Evolutionary conservation across 1,284 basidiomycete species (phyloP), one percentile per base, ranked within the genome.

Genomic region (Puccinia hordei): DNA sequence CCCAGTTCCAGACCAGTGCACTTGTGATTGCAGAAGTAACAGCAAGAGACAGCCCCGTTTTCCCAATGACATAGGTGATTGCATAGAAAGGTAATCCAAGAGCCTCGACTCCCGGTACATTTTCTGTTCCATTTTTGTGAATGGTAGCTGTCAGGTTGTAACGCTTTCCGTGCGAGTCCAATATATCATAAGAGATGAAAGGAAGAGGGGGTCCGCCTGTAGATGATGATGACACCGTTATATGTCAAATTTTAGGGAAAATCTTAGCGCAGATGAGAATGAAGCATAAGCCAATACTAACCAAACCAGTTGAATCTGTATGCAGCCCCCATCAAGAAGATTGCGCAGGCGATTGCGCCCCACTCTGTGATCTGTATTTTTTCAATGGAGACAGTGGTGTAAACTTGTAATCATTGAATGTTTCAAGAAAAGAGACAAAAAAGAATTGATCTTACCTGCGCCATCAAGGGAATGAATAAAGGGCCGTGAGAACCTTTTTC

Each of bases 271-370:
- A 33, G 2, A 9, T 35, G 49, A 53, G 41, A 30, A 53, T 41
- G 1, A 76, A 76, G 3, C 22, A n/a, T 38, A 12, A 71, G 13
- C 13, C 2, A 17, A 2, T 15, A 53, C 77, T 72, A 19, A 80
- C 77, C 68, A 65, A 80, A 80, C 77, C 77, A 80, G 57, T 80
- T 71, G 41, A 61, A 80, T n/a, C 77, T 51, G 59, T 72, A 80
- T 15, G 77, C 77, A 41, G 68, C 77, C 19, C 53, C 57, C 53
- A 80, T 61, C 38, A 78, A 68, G 51, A 78, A 78, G n/a, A 78
- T 59, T 35, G 61, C 76, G 41, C 57, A 57, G 19, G 63, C 65
- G 8, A 78, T 53, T 24, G 76, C 53, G 22, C 51, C 38, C 76
- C 76, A 78, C n/a, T 78, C 51, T 41, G 55, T 78, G 41, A 78